Percentiles rank a stretch among this genome's conserved stretches.
Evolutionary conservation across 2,329 filamentous ascomycete species (phyloP).

Genomic region (Alternaria sp.): DNA sequence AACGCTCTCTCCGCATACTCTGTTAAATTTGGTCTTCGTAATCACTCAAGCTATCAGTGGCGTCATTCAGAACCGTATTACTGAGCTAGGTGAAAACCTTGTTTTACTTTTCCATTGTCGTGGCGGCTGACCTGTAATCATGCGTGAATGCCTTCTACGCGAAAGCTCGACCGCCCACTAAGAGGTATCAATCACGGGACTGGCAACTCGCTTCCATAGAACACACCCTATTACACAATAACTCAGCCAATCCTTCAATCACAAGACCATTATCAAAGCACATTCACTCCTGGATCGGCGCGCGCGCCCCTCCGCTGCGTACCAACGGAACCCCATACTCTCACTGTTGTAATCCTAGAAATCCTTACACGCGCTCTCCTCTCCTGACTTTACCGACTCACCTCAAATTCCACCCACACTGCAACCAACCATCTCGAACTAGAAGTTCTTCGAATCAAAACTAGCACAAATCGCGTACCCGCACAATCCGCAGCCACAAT

Average conservation of each 20-base stretch:
- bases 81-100: neutral
- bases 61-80: neutral
- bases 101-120: neutral
- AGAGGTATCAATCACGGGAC: neutral
- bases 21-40: neutral
- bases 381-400: neutral
- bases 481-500: neutral
- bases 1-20: neutral
- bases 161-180: neutral
- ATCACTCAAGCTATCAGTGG: neutral
- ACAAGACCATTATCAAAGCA: neutral
- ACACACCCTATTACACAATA: neutral
- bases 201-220: neutral
- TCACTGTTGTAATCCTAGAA: neutral
- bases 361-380: neutral
- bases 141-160: neutral
- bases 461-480: neutral
- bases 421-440: neutral
- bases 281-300: neutral
- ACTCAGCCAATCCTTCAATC: neutral
- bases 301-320: neutral
- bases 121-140: neutral
- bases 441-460: neutral
- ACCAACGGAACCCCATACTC: neutral
- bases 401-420: neutral